These are phyloP conservation scores for Penium margaritaceum DNA, from an alignment of 139 green algal species.

Conservation along the genomic window DNA sequence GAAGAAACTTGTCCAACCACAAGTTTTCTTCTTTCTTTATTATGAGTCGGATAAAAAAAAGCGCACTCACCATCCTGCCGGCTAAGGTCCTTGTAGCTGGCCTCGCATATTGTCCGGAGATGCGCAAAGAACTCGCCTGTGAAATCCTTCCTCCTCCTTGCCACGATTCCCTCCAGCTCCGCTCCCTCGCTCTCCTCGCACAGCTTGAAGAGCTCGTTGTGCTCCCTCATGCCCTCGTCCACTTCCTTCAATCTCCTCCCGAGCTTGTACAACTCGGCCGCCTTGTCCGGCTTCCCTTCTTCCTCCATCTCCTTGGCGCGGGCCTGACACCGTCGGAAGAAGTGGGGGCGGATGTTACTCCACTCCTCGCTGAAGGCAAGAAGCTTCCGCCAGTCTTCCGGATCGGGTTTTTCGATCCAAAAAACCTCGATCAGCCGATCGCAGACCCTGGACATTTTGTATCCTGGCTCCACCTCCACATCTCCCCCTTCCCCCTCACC, in stretches of 20 bases:
- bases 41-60: too few relatives aligned
- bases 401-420: constrained; percentile 33
- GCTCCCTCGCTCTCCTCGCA: too few relatives aligned
- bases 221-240: too few relatives aligned
- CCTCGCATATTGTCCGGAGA: too few relatives aligned
- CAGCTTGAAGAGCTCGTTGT: too few relatives aligned
- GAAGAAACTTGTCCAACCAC: too few relatives aligned
- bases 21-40: too few relatives aligned
- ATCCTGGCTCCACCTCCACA: constrained; percentile 31
- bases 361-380: constrained; percentile 42
- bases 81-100: too few relatives aligned
- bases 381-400: constrained; percentile 33
- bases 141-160: too few relatives aligned
- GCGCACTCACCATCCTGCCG: too few relatives aligned
- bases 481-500: constrained; percentile 3
- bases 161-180: neutral
- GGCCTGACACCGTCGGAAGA: constrained; percentile 19
- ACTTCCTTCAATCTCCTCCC: constrained; percentile 29
- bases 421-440: constrained; percentile 41
- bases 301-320: constrained; percentile 26
- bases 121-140: too few relatives aligned
- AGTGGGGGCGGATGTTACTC: constrained; percentile 33
- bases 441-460: constrained; percentile 40
- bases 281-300: constrained; percentile 1
- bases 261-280: constrained; percentile 23